Evolutionary conservation across 1,139 yeast genomes (phyloP).

Genomic region (Pichia sp.): DNA sequence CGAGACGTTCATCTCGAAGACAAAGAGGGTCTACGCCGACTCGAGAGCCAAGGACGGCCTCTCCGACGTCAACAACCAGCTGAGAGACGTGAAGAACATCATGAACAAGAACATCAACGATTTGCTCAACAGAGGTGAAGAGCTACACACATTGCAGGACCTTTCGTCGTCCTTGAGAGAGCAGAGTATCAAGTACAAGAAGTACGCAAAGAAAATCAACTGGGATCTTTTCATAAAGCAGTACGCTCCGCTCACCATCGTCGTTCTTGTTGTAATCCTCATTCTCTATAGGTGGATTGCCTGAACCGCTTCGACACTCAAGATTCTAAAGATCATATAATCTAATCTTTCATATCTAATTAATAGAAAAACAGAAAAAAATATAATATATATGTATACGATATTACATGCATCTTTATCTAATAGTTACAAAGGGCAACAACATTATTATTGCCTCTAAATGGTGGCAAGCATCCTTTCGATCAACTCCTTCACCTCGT

Average conservation of each 20-base stretch:
- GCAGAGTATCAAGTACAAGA: conserved; percentile 83
- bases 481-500: conserved; percentile 71
- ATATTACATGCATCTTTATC: background rate
- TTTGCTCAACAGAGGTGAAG: conserved; percentile 88
- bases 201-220: conserved; percentile 86
- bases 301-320: conserved; percentile 9
- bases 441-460: conserved; percentile 21
- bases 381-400: background rate
- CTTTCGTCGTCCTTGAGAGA: conserved; percentile 73
- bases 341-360: no score
- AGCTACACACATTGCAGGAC: conserved; percentile 88
- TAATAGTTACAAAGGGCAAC: background rate
- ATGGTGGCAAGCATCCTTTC: conserved; percentile 79
- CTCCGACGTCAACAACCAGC: conserved; percentile 78
- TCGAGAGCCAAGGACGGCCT: conserved; percentile 63
- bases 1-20: conserved; percentile 77
- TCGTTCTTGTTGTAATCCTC: conserved; percentile 68
- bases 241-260: conserved; percentile 79
- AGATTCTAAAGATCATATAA: background rate
- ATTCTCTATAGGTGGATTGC: conserved; percentile 79
- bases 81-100: conserved; percentile 89
- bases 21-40: conserved; percentile 84
- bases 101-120: conserved; percentile 97
- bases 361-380: no score
- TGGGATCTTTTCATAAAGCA: conserved; percentile 84